These are phyloP conservation scores for Mucor irregularis DNA, from an alignment of 371 early-diverging fungal species.

Conservation along the genomic window DNA sequence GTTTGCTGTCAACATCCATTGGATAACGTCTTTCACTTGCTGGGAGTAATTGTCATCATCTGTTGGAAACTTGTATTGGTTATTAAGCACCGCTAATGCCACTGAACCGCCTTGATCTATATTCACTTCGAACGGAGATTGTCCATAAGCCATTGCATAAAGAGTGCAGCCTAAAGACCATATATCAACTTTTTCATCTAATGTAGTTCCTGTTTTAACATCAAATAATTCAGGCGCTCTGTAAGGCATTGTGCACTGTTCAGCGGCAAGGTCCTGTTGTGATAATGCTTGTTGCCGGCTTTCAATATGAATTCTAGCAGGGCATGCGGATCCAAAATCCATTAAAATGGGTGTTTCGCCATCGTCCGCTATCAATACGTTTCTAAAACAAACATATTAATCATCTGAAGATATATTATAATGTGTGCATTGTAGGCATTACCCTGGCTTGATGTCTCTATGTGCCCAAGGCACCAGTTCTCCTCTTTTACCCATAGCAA, in stretches of 20 bases:
- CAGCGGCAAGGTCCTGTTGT: slow-evolving; percentile 67
- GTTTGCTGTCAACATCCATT: slow-evolving; percentile 60
- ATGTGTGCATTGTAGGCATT: slow-evolving; percentile 21
- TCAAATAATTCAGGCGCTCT: slow-evolving; percentile 77
- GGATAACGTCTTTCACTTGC: slow-evolving; percentile 54
- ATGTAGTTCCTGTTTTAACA: slow-evolving; percentile 53
- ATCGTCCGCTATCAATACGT: slow-evolving; percentile 60
- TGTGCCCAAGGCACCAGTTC: slow-evolving; percentile 61
- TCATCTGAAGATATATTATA: too few species aligned
- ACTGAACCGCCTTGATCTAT: slow-evolving; percentile 60
- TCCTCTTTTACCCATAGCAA: slow-evolving; percentile 17
- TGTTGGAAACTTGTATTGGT: slow-evolving; percentile 54
- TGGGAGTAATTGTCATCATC: slow-evolving; percentile 46
- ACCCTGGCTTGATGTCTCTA: slow-evolving; percentile 75
- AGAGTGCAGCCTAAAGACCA: slow-evolving; percentile 75
- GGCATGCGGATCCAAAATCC: slow-evolving; percentile 70
- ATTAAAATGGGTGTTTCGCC: slow-evolving; percentile 64
- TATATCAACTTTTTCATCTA: slow-evolving; percentile 70
- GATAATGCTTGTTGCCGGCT: slow-evolving; percentile 55
- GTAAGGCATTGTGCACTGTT: slow-evolving; percentile 70
- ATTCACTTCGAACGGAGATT: slow-evolving; percentile 69
- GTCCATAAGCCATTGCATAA: slow-evolving; percentile 68
- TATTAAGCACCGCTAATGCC: slow-evolving; percentile 64
- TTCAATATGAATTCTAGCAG: slow-evolving; percentile 55
- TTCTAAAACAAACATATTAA: slow-evolving; percentile 21